These are phyloP conservation scores for Poterioochromonas sp. DNA, from an alignment of 352 stramenopile genomes.

Conservation along the genomic window DNA sequence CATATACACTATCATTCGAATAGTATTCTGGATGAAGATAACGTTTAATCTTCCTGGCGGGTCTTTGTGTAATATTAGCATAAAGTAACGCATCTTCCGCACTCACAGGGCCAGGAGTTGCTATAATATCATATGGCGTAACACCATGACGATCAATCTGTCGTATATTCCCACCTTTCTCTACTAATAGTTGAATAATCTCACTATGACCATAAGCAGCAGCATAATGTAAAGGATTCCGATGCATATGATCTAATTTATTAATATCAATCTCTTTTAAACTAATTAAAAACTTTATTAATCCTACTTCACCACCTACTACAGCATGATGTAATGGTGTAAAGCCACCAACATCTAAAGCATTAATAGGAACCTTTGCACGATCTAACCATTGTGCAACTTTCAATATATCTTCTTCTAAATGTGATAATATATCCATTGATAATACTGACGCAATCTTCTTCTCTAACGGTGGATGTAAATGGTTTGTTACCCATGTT, in stretches of 20 bases:
- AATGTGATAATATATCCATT: neutral
- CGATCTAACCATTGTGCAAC: neutral
- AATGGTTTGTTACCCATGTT: neutral
- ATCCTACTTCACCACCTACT: neutral
- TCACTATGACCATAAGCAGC: constrained; percentile 1
- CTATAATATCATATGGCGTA: neutral
- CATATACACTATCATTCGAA: neutral
- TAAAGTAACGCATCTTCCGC: neutral
- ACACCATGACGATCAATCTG: neutral
- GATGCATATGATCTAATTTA: neutral
- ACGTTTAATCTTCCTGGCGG: neutral
- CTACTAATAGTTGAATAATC: neutral
- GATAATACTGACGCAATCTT: neutral
- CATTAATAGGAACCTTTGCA: neutral
- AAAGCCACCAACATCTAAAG: neutral
- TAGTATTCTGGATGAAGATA: neutral
- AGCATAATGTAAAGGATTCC: constrained; percentile 6
- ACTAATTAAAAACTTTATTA: neutral
- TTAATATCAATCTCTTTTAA: neutral
- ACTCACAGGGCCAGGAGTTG: neutral
- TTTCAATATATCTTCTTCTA: neutral
- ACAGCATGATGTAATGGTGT: constrained; percentile 8
- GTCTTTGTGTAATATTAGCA: neutral
- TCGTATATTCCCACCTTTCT: neutral
- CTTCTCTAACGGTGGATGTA: neutral